These are phyloP conservation scores for Lophium mytilinum DNA, from an alignment of 495 filamentous ascomycete genomes.

Conservation along the genomic window DNA sequence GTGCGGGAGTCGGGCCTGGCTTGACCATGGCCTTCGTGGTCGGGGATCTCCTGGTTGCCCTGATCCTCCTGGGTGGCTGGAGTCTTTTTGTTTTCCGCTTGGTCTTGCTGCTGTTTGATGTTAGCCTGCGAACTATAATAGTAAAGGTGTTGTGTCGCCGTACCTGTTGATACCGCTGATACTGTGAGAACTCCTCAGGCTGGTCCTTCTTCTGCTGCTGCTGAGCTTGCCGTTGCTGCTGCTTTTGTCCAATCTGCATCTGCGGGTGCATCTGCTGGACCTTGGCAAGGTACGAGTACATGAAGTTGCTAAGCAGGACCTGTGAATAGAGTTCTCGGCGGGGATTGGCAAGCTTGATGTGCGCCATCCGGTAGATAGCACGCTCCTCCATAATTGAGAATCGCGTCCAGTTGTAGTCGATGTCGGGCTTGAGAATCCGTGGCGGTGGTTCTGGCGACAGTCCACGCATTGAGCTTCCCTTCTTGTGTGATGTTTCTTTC, in stretches of 20 bases:
- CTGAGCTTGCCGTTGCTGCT: constrained; percentile 51
- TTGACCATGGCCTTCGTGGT: constrained; percentile 1
- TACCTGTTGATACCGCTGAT: constrained; percentile 60
- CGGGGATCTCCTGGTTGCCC: not conserved
- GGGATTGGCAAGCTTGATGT: constrained; percentile 97
- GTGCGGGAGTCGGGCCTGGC: constrained; percentile 13
- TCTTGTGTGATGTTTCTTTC: constrained; percentile 55
- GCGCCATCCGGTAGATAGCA: constrained; percentile 96
- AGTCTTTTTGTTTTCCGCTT: not conserved
- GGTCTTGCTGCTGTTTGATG: constrained; percentile 16
- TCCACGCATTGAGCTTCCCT: constrained; percentile 61
- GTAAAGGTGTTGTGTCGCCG: constrained; percentile 19
- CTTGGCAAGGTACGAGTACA: constrained; percentile 98
- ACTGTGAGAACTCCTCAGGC: constrained; percentile 53
- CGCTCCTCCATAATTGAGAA: constrained; percentile 95
- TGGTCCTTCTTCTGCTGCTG: constrained; percentile 51
- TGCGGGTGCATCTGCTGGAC: constrained; percentile 98
- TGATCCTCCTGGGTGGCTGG: not conserved
- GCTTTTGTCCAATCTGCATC: constrained; percentile 60
- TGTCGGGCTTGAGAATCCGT: constrained; percentile 65
- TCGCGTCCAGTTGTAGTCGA: constrained; percentile 92
- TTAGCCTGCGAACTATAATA: constrained; percentile 4
- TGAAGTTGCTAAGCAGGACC: constrained; percentile 97
- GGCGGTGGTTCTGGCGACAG: constrained; percentile 72
- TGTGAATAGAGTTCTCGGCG: constrained; percentile 87